Evolutionary conservation across 106 monocot genomes (phyloP).

Genomic region (Iris macrosiphon): DNA sequence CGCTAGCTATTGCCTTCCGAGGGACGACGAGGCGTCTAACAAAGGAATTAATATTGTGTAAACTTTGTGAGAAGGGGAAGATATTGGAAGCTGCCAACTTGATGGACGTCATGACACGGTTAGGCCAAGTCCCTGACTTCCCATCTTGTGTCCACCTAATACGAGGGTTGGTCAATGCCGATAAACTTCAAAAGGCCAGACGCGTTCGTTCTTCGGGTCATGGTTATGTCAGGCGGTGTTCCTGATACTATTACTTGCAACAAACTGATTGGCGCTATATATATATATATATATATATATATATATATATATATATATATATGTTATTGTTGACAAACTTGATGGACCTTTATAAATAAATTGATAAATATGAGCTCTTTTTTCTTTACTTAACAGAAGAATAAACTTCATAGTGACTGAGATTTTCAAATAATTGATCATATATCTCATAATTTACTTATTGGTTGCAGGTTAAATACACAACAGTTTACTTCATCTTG

Average conservation of each 20-base stretch:
- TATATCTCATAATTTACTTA: too few species aligned
- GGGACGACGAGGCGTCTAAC: conserved; percentile 36
- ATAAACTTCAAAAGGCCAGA: conserved; percentile 44
- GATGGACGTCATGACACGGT: conserved; percentile 58
- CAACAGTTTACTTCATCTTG: too few species aligned
- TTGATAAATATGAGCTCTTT: too few species aligned
- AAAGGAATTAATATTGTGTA: conserved; percentile 34
- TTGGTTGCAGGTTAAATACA: too few species aligned
- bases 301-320: too few species aligned
- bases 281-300: too few species aligned
- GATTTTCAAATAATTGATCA: too few species aligned
- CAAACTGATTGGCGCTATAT: conserved; percentile 70
- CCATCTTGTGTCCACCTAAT: conserved; percentile 44
- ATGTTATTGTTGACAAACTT: too few species aligned
- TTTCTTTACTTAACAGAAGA: too few species aligned
- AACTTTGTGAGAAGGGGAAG: conserved; percentile 50
- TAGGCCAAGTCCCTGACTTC: conserved; percentile 65
- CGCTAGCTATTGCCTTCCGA: conserved; percentile 18
- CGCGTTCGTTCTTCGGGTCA: conserved; percentile 32
- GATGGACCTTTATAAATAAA: too few species aligned
- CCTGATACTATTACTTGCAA: conserved; percentile 77
- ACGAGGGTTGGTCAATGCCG: conserved; percentile 48
- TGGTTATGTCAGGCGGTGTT: conserved; percentile 62
- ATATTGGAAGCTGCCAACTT: conserved; percentile 48
- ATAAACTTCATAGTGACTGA: too few species aligned